phyloP scores from a whole-genome alignment of 805 yeast genomes.

The Jamesozyma gamospora region DNA sequence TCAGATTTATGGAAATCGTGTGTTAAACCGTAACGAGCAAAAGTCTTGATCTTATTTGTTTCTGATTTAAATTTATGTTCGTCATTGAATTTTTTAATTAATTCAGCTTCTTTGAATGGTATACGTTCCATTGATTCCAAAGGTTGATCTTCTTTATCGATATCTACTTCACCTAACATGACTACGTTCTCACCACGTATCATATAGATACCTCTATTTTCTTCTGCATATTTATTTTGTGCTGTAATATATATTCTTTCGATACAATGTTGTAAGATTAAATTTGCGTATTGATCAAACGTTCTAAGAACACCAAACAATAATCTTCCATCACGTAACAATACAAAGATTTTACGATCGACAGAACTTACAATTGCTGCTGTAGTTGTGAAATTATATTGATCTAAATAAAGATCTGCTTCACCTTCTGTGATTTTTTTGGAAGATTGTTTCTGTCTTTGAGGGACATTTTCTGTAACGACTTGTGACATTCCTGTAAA shows the following conservation, averaged over 20 bases:
- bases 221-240: constrained; percentile 56
- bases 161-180: constrained; percentile 86
- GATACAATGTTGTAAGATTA: constrained; percentile 82
- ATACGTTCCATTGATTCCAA: constrained; percentile 46
- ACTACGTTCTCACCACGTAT: constrained; percentile 95
- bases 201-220: constrained; percentile 68
- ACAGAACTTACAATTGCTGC: constrained; percentile 86
- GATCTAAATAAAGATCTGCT: constrained; percentile 58
- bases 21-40: constrained; percentile 46
- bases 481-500: too few species aligned
- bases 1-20: constrained; percentile 48
- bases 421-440: constrained; percentile 33
- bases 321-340: constrained; percentile 82
- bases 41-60: constrained; percentile 37
- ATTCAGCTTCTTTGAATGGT: constrained; percentile 52
- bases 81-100: constrained; percentile 27
- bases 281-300: constrained; percentile 88
- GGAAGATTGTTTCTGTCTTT: constrained; percentile 3
- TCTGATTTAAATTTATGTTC: constrained; percentile 33
- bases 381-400: constrained; percentile 77
- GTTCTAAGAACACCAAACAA: constrained; percentile 85
- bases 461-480: too few species aligned
- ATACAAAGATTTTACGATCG: constrained; percentile 70
- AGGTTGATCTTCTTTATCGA: constrained; percentile 72
- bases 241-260: constrained; percentile 69